These are phyloP conservation scores for Candida odintsovae DNA, from an alignment of 805 yeast species.

Conservation along the genomic window DNA sequence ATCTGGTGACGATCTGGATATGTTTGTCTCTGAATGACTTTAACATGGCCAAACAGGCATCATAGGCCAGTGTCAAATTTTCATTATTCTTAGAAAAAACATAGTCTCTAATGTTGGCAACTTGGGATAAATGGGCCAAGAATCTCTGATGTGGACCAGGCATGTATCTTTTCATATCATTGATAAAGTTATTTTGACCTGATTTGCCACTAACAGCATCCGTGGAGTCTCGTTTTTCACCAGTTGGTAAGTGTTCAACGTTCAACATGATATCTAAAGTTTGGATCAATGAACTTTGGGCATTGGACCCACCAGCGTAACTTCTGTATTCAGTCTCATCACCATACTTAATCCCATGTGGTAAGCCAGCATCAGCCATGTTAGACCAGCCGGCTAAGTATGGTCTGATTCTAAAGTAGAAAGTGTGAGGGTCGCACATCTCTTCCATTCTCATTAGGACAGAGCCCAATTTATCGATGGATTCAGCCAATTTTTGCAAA, in stretches of 20 bases:
- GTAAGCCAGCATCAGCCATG: slow-evolving; percentile 82
- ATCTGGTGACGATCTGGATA: slow-evolving; percentile 86
- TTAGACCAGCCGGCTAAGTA: slow-evolving; percentile 92
- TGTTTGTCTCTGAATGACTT: slow-evolving; percentile 88
- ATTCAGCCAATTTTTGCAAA: slow-evolving; percentile 65
- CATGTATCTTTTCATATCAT: slow-evolving; percentile 86
- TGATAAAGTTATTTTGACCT: slow-evolving; percentile 50
- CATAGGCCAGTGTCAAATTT: slow-evolving; percentile 67
- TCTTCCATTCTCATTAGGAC: slow-evolving; percentile 81
- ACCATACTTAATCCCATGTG: slow-evolving; percentile 75
- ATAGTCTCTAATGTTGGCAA: slow-evolving; percentile 57
- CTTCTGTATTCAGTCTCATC: slow-evolving; percentile 47
- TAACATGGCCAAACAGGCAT: slow-evolving; percentile 85
- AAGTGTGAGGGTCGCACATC: slow-evolving; percentile 91
- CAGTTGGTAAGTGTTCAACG: slow-evolving; percentile 77
- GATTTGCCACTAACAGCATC: slow-evolving; percentile 22
- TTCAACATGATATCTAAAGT: slow-evolving; percentile 72
- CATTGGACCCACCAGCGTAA: slow-evolving; percentile 89
- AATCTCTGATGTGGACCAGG: slow-evolving; percentile 82
- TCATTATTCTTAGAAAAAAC: slow-evolving; percentile 46
- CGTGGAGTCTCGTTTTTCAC: slow-evolving; percentile 34
- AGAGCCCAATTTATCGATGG: slow-evolving; percentile 67
- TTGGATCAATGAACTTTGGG: slow-evolving; percentile 87
- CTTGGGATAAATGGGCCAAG: slow-evolving; percentile 50
- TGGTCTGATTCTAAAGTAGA: slow-evolving; percentile 82